These are phyloP conservation scores for Lactarius sanguifluus DNA, from an alignment of 768 basidiomycete species.

Conservation along the genomic window DNA sequence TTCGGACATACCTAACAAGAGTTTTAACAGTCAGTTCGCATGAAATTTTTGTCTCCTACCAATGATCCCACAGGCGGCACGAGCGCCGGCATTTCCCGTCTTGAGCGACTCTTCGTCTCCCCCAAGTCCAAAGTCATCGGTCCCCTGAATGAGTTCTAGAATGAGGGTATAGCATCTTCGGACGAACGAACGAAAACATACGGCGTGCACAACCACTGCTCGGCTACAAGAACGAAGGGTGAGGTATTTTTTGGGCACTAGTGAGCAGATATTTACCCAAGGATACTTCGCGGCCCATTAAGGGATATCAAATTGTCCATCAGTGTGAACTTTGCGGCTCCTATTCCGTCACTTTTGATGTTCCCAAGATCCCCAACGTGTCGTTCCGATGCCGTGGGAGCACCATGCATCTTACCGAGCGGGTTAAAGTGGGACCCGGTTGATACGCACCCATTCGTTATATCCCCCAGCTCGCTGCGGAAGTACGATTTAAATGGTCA, in stretches of 20 bases:
- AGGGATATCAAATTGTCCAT: slow-evolving; percentile 62
- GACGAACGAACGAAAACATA: slow-evolving; percentile 35
- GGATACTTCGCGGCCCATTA: slow-evolving; percentile 62
- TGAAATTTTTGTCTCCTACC: slow-evolving; percentile 41
- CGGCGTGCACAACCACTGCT: slow-evolving; percentile 72
- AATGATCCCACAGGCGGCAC: slow-evolving; percentile 82
- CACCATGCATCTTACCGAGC: slow-evolving; percentile 62
- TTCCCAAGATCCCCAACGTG: slow-evolving; percentile 83
- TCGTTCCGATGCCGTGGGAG: slow-evolving; percentile 50
- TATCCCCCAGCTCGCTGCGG: slow-evolving; percentile 56
- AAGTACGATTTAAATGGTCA: not conserved
- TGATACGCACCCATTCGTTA: slow-evolving; percentile 62
- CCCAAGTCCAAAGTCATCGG: slow-evolving; percentile 78
- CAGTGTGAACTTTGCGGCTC: slow-evolving; percentile 57
- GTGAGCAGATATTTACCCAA: slow-evolving; percentile 52
- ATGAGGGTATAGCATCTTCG: no score
- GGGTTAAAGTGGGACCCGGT: slow-evolving; percentile 82
- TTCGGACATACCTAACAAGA: slow-evolving; percentile 5
- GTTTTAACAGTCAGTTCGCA: not conserved
- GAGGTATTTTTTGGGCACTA: not conserved
- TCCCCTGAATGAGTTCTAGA: slow-evolving; percentile 46
- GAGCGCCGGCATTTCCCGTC: slow-evolving; percentile 75
- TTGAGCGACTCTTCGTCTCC: slow-evolving; percentile 65
- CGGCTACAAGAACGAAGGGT: slow-evolving; percentile 43
- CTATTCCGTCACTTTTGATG: slow-evolving; percentile 57